Evolutionary conservation across 2,329 filamentous ascomycete genomes (phyloP).

Genomic region (Triangularia verruculosa): DNA sequence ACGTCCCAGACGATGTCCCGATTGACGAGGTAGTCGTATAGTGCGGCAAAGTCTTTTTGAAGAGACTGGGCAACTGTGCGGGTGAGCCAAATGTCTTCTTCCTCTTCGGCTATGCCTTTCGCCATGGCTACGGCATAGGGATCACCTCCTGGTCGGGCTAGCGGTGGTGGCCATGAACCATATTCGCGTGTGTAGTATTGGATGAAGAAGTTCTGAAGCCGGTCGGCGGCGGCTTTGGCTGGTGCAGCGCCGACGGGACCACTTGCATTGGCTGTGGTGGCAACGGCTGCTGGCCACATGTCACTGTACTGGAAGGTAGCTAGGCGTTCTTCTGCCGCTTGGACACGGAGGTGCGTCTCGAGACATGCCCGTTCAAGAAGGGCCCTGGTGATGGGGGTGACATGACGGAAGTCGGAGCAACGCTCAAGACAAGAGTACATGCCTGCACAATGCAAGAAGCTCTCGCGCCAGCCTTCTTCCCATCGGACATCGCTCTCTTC

Average conservation of each 20-base stretch:
- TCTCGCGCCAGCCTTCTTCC: conserved; percentile 66
- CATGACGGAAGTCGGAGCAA: conserved; percentile 53
- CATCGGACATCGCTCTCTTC: conserved; percentile 61
- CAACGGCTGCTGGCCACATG: conserved; percentile 51
- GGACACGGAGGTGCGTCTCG: conserved; percentile 59
- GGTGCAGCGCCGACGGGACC: conserved; percentile 34
- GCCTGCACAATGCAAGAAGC: conserved; percentile 64
- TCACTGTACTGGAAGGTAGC: conserved; percentile 58
- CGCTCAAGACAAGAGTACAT: conserved; percentile 55
- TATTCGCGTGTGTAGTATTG: conserved; percentile 55
- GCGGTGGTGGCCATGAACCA: conserved; percentile 60
- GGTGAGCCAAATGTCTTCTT: conserved; percentile 58
- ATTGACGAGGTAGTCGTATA: conserved; percentile 70
- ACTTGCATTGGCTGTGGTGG: conserved; percentile 29
- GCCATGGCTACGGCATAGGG: conserved; percentile 14
- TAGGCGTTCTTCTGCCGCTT: conserved; percentile 61
- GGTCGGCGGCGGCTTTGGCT: conserved; percentile 54
- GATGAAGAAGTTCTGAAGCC: conserved; percentile 59
- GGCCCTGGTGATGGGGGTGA: conserved; percentile 61
- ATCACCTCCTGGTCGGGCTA: conserved; percentile 19
- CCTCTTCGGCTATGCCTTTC: conserved; percentile 29
- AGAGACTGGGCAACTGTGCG: conserved; percentile 54
- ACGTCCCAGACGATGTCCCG: conserved; percentile 64
- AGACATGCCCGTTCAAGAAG: conserved; percentile 61
- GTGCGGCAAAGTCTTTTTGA: conserved; percentile 63